Base-by-base conservation (phyloP, 768 basidiomycete species). In the Suillus variegatus region DNA sequence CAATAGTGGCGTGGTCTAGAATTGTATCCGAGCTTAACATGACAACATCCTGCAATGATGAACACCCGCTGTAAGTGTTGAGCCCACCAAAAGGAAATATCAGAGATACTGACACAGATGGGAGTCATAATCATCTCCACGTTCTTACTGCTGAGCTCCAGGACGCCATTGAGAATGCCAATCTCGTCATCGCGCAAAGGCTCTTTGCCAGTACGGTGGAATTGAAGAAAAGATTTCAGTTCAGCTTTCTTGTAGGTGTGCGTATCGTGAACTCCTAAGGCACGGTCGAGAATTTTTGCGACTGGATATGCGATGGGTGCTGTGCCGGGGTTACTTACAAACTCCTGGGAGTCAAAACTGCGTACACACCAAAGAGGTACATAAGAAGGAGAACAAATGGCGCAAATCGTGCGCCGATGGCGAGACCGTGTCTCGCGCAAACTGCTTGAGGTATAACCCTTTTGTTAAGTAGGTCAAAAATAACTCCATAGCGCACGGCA, bases 181-280 rank as follows among this genome's bases (percentile, higher is more conserved):
- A 93, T 91, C 72, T 94, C 92, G 61, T 93, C 92, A 71, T 93
- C 92, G 4, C 90, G 82, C 1, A 94, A 81, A 0, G 84, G 83
- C 52, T 93, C 92, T 68, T 91, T 85, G 6, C 91, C 92, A 0
- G 84, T 86, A 32, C 90, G 85, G 70, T 93, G 91, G 72, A 93
- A 92, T 62, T 89, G 88, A 13, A 94, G 82, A 78, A 94, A 93
- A 0, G 88, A 89, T 68, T 89, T 90, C 49, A 91, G 82, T 67
- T 90, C 88, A 1, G 91, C 91, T 75, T 94, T 94, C 71, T 93
- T 93, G 79, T 94, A 94, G 0, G 90, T 91, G 55, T 86, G 82
- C 0, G 80, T 81, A 68, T 92, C 92, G 69, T 89, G 83, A 3
- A 81, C 81, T 25, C 97, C 97, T 2, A 98, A 86, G 2, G 90